A percentile compares a stretch with the other conserved stretches of the same genome.
Evolutionary conservation across 257 asterid species (phyloP).

Genomic region (Primulina eburnea): DNA sequence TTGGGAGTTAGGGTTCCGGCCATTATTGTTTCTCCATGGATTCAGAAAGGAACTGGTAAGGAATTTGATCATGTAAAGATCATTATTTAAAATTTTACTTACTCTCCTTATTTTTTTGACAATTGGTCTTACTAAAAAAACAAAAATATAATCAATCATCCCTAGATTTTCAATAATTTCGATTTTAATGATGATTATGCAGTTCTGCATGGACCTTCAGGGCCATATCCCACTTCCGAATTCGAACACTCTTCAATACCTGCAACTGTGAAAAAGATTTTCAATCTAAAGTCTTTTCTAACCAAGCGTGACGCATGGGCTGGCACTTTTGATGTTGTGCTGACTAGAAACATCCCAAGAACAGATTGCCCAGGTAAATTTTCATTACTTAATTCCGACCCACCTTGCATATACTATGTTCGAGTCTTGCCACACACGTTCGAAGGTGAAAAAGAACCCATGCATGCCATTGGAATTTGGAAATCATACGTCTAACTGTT

Average conservation of each 20-base stretch:
- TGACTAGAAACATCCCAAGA: constrained; percentile 49
- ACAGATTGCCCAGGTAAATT: constrained; percentile 62
- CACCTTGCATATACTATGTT: too few relatives aligned
- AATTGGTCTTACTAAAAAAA: too few relatives aligned
- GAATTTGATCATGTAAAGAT: background rate
- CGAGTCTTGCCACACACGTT: too few relatives aligned
- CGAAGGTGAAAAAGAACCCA: too few relatives aligned
- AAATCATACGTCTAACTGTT: too few relatives aligned
- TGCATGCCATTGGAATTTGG: too few relatives aligned
- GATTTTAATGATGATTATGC: constrained; percentile 9
- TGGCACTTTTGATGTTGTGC: constrained; percentile 52
- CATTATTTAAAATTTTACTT: too few relatives aligned
- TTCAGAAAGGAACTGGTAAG: constrained; percentile 65
- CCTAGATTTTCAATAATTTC: too few relatives aligned
- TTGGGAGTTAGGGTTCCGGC: constrained; percentile 75
- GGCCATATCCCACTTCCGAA: constrained; percentile 61
- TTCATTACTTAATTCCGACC: too few relatives aligned
- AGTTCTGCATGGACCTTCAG: constrained; percentile 65
- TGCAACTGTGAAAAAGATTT: constrained; percentile 65
- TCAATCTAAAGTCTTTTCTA: constrained; percentile 50
- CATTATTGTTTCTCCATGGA: constrained; percentile 70
- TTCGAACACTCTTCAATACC: constrained; percentile 73
- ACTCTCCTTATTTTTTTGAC: too few relatives aligned
- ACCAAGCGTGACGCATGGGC: constrained; percentile 79
- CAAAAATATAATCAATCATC: too few relatives aligned